These are phyloP conservation scores for Phytophthora cactorum DNA, from an alignment of 352 stramenopile species.

Conservation along the genomic window DNA sequence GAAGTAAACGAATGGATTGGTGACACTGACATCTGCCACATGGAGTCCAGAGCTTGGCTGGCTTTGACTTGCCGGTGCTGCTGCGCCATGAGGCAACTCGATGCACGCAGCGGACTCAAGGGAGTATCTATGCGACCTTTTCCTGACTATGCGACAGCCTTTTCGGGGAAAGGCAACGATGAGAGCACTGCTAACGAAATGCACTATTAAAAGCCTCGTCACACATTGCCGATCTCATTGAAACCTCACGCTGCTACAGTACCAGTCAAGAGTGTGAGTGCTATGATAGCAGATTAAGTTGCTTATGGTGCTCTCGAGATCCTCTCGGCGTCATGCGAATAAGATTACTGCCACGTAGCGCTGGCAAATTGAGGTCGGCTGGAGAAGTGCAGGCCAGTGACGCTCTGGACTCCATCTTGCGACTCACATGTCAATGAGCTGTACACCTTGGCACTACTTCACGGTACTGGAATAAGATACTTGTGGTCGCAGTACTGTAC, in stretches of 20 bases:
- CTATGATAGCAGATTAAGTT: not conserved
- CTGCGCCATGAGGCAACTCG: not conserved
- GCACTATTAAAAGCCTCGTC: slow-evolving; percentile 10
- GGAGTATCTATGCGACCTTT: slow-evolving; percentile 8
- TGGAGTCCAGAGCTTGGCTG: not conserved
- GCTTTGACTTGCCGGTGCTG: not conserved
- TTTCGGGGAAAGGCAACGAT: slow-evolving; percentile 14
- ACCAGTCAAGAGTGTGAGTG: too few species aligned
- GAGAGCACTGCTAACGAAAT: slow-evolving; percentile 15
- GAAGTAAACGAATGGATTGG: slow-evolving; percentile 3
- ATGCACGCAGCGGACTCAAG: not conserved
- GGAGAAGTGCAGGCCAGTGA: slow-evolving; percentile 1
- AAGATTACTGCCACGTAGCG: slow-evolving; percentile 8
- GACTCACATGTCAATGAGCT: not conserved
- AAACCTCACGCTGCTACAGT: too few species aligned
- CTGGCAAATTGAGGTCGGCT: slow-evolving; percentile 1
- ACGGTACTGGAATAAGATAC: slow-evolving; percentile 9
- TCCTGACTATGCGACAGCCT: not conserved
- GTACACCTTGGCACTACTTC: slow-evolving; percentile 19
- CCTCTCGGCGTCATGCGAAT: not conserved
- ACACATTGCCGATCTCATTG: not conserved
- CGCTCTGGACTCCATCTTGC: slow-evolving; percentile 1
- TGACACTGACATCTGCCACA: slow-evolving; percentile 3
- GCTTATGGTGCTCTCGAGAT: not conserved
- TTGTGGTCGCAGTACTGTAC: not conserved